Percentiles rank a stretch among this genome's conserved stretches.
phyloP scores from a whole-genome alignment of 345 rosid genomes.

The Eucalyptus microcorys region DNA sequence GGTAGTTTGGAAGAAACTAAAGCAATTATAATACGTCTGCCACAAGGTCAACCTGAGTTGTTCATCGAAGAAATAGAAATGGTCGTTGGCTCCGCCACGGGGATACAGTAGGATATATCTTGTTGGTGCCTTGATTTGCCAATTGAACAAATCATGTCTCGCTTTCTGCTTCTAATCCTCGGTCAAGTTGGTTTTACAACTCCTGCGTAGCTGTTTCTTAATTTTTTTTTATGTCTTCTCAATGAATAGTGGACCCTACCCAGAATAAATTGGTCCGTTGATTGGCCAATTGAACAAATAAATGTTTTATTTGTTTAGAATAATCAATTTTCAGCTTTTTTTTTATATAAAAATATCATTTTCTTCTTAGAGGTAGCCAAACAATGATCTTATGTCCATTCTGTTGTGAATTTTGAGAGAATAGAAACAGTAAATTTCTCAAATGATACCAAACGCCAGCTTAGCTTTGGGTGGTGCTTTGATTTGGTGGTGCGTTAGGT shows the following conservation, averaged over 20 bases:
- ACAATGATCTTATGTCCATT: background rate
- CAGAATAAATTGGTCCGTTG: background rate
- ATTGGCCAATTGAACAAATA: background rate
- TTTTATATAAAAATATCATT: background rate
- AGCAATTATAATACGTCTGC: background rate
- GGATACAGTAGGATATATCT: background rate
- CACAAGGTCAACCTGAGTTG: background rate
- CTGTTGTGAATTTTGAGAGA: background rate
- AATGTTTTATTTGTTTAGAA: too few species aligned
- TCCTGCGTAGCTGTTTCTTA: background rate
- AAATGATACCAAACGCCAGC: background rate
- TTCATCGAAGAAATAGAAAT: background rate
- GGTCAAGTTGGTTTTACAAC: background rate
- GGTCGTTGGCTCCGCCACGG: background rate
- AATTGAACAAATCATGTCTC: background rate
- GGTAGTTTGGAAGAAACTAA: background rate
- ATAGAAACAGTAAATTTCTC: background rate
- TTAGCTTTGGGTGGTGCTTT: background rate
- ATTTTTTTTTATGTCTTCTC: too few species aligned
- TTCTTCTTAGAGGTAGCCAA: background rate
- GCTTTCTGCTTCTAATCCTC: background rate
- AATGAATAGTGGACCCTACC: background rate
- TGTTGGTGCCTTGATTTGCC: background rate
- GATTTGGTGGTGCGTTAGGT: background rate
- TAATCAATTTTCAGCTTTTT: background rate